A percentile compares a stretch with the other conserved stretches of the same genome.
Conservation (phyloP, 2,329 filamentous ascomycete genomes). For the Nemania bipapillata region DNA sequence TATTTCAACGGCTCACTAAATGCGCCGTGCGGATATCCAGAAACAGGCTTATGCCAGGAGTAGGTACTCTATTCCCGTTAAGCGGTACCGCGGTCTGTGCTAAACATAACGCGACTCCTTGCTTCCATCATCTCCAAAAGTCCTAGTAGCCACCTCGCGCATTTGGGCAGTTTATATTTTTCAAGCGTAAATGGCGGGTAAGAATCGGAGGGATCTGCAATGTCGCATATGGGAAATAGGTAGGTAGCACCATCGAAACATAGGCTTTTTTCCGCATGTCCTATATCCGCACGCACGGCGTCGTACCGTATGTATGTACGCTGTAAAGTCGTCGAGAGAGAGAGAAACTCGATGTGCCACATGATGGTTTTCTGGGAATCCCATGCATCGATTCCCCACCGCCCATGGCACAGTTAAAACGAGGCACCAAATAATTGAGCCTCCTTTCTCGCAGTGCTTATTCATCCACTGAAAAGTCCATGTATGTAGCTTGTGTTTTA, state of each 20-base stretch:
- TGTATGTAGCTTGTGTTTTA: neutral
- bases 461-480: neutral
- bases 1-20: neutral
- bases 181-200: conserved; percentile 15
- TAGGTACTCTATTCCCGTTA: neutral
- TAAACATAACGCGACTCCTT: neutral
- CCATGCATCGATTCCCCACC: conserved; percentile 28
- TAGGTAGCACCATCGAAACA: conserved; percentile 13
- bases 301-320: neutral
- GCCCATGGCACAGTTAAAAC: neutral
- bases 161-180: neutral
- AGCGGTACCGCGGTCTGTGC: neutral
- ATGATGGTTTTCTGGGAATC: conserved; percentile 35
- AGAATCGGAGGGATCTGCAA: conserved; percentile 17
- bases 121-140: neutral
- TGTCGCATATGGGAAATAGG: conserved; percentile 1
- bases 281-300: conserved; percentile 3
- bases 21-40: neutral
- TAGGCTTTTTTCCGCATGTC: neutral
- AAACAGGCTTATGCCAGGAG: neutral
- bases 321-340: conserved; percentile 5
- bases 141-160: neutral
- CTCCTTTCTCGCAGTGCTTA: conserved; percentile 1
- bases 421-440: conserved; percentile 10
- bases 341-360: conserved; percentile 22